A percentile compares a stretch with the other conserved stretches of the same genome.
These are phyloP conservation scores for Irpex rosettiformis DNA, from an alignment of 1,284 basidiomycete species.

Conservation along the genomic window DNA sequence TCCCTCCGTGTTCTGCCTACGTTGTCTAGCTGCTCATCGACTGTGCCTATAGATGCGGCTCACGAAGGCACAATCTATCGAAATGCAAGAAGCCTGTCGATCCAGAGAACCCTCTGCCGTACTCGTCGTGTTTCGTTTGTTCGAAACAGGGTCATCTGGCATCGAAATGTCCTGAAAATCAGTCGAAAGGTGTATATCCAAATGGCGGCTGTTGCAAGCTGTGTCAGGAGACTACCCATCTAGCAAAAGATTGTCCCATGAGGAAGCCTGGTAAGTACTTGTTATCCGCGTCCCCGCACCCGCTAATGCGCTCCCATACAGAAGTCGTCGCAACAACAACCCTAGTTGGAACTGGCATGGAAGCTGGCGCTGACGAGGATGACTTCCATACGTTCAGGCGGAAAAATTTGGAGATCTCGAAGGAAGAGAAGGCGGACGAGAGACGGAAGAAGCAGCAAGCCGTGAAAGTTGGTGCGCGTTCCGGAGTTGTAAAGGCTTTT, in stretches of 20 bases:
- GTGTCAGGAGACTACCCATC: slow-evolving; percentile 80
- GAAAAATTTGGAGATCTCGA: slow-evolving; percentile 55
- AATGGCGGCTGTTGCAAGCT: slow-evolving; percentile 90
- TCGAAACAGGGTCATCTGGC: slow-evolving; percentile 79
- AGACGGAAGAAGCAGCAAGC: slow-evolving; percentile 39
- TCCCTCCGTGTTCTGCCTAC: background rate
- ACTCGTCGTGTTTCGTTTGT: slow-evolving; percentile 92
- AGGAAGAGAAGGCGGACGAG: slow-evolving; percentile 49
- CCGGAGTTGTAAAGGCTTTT: slow-evolving; percentile 42
- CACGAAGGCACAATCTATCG: slow-evolving; percentile 74
- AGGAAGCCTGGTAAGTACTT: slow-evolving; percentile 50
- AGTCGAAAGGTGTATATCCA: slow-evolving; percentile 81
- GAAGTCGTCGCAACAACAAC: slow-evolving; percentile 30
- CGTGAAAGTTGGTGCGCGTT: slow-evolving; percentile 42
- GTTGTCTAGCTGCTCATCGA: background rate
- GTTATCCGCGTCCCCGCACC: background rate
- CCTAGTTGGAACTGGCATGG: slow-evolving; percentile 48
- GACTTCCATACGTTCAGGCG: slow-evolving; percentile 85
- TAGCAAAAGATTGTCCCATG: slow-evolving; percentile 80
- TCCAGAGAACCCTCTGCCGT: slow-evolving; percentile 73
- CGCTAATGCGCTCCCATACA: slow-evolving; percentile 8
- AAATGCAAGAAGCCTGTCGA: slow-evolving; percentile 69
- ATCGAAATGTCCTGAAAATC: slow-evolving; percentile 78
- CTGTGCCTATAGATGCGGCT: slow-evolving; percentile 68
- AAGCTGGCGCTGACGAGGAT: slow-evolving; percentile 85